phyloP scores from a whole-genome alignment of 129 eudicot species.

The Flaveria sonorensis region DNA sequence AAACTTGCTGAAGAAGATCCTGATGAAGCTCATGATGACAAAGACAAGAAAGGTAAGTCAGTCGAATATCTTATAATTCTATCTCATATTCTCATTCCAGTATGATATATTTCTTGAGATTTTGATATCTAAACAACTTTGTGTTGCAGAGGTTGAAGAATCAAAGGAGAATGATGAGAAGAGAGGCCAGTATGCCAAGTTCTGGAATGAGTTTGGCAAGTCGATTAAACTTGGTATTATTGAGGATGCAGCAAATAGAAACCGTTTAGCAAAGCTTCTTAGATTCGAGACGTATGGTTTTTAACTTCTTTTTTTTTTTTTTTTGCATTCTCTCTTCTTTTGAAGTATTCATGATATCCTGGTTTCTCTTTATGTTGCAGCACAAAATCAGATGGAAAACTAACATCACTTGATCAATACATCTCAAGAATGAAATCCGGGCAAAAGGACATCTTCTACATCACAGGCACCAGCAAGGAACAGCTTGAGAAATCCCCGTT shows the following conservation, averaged over 20 bases:
- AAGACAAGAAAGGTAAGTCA: conserved; percentile 63
- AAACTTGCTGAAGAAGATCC: conserved; percentile 98
- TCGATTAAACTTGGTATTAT: conserved; percentile 91
- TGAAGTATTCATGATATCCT: neutral
- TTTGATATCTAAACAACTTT: neutral
- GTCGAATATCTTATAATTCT: neutral
- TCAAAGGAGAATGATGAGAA: conserved; percentile 72
- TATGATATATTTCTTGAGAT: neutral
- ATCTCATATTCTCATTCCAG: too few species aligned
- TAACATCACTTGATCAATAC: conserved; percentile 87
- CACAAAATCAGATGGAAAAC: conserved; percentile 79
- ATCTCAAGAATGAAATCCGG: conserved; percentile 93
- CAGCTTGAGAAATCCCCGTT: conserved; percentile 93
- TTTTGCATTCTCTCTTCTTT: neutral
- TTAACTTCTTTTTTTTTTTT: neutral
- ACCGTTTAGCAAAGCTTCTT: conserved; percentile 92
- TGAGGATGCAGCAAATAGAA: conserved; percentile 91
- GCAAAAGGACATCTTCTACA: conserved; percentile 93
- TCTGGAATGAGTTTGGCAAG: conserved; percentile 98
- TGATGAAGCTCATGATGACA: conserved; percentile 69
- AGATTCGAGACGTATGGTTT: conserved; percentile 74
- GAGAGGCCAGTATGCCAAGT: conserved; percentile 92
- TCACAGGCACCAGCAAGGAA: conserved; percentile 91
- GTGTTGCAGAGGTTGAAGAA: conserved; percentile 72
- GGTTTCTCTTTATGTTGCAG: conserved; percentile 41